phyloP scores from a whole-genome alignment of 2,329 filamentous ascomycete genomes.

The Fusarium torreyae region DNA sequence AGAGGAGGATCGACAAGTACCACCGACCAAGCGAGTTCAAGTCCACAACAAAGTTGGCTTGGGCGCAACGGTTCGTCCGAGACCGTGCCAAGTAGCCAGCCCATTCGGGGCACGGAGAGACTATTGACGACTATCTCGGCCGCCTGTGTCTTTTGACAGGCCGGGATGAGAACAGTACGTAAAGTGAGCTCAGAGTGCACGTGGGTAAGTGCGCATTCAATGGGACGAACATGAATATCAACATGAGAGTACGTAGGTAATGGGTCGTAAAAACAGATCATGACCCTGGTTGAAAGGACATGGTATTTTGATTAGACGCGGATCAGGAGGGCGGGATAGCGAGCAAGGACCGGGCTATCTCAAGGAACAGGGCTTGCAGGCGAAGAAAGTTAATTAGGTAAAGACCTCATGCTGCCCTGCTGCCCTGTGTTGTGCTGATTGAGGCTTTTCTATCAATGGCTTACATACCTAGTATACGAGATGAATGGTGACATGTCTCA shows the following conservation, averaged over 20 bases:
- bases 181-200: constrained; percentile 10
- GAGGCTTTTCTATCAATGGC: constrained; percentile 3
- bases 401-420: constrained; percentile 3
- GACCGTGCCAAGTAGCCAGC: neutral
- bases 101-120: constrained; percentile 10
- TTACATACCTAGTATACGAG: constrained; percentile 21
- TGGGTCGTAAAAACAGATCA: neutral
- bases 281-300: constrained; percentile 20
- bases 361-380: neutral
- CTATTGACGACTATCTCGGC: constrained; percentile 16
- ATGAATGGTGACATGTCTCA: constrained; percentile 27
- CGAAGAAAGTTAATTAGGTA: constrained; percentile 4
- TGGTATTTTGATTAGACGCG: constrained; percentile 41
- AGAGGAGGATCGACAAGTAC: constrained; percentile 44
- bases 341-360: constrained; percentile 20
- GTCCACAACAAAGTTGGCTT: neutral
- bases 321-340: constrained; percentile 40
- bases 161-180: constrained; percentile 1
- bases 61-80: neutral
- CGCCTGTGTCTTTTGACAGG: constrained; percentile 36
- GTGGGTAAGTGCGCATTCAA: constrained; percentile 26
- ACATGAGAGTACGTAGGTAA: neutral
- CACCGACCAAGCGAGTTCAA: constrained; percentile 18
- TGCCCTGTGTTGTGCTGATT: neutral
- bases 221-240: constrained; percentile 5